Evolutionary conservation across 108 stramenopile genomes (phyloP), one percentile per base, ranked within the genome.

Genomic region (Discostella stelligeroides): DNA sequence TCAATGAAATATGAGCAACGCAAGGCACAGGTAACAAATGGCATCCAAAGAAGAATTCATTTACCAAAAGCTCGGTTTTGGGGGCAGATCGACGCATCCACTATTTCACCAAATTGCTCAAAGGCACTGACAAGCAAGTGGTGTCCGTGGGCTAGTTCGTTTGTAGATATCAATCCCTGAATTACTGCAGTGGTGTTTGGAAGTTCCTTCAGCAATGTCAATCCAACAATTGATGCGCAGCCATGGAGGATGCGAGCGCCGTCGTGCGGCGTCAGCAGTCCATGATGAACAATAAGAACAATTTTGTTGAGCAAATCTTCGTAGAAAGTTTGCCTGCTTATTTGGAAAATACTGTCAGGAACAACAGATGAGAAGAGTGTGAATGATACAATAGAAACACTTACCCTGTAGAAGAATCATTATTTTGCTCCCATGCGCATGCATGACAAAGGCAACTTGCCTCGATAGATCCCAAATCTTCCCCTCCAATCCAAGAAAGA

Each of bases 201-300:
- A n/a, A 91, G 59, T 25, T 90, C 82, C 20, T 72, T 62, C 13
- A 88, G 76, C n/a, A 94, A 68, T 29, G 78, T 63, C 68, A 94
- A 75, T 3, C 86, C 81, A 12, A 91, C 70, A 14, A 94, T 60
- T 4, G 85, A 87, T 18, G 90, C 93, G 47, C 86, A 88, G 49
- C 84, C 87, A 64, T 90, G 89, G 61, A 94, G 84, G n/a, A 90
- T 72, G 21, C 93, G 84, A 28, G 90, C 85, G 2, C 88, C 90
- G 45, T 91, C 89, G 27, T 82, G 84, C 9, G 93, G 88, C 1
- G 56, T 63, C 24, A 94, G 67, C 13, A 87, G 39, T 27, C 85
- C 86, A 25, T 79, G 82, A 17, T 87, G 79, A 4, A 91, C 90
- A 58, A 83, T 88, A 23, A 80, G 61, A 23, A 90, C 86, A 74